Evolutionary conservation across 768 basidiomycete genomes (phyloP).

Genomic region (Psilocybe tampanensis): DNA sequence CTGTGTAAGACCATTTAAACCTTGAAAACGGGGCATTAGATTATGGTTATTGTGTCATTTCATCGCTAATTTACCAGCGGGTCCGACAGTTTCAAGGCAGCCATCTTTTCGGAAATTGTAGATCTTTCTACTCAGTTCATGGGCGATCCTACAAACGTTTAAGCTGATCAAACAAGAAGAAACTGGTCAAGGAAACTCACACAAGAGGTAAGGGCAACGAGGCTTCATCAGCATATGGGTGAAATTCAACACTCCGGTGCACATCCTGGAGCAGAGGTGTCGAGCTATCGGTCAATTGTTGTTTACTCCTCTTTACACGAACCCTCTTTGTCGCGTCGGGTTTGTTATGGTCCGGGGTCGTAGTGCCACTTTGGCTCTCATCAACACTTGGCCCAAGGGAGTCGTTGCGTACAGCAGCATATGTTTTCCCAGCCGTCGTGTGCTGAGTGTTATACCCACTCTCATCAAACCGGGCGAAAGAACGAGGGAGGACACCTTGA

Average conservation of each 20-base stretch:
- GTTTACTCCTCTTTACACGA: slow-evolving; percentile 72
- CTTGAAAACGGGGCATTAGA: slow-evolving; percentile 32
- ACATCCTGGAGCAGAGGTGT: slow-evolving; percentile 67
- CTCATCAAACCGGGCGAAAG: slow-evolving; percentile 53
- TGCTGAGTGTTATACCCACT: slow-evolving; percentile 38
- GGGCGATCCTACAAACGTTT: slow-evolving; percentile 60
- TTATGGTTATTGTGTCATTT: neutral
- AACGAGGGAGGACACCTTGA: slow-evolving; percentile 62
- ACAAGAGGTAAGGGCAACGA: slow-evolving; percentile 83
- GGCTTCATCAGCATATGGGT: slow-evolving; percentile 54
- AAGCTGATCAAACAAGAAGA: neutral
- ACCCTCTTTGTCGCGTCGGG: slow-evolving; percentile 69
- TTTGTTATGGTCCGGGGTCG: slow-evolving; percentile 33
- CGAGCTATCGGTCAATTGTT: slow-evolving; percentile 41
- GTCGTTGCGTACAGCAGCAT: slow-evolving; percentile 41
- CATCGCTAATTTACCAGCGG: slow-evolving; percentile 58
- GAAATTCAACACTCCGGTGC: slow-evolving; percentile 62
- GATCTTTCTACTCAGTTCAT: slow-evolving; percentile 71
- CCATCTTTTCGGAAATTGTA: slow-evolving; percentile 81
- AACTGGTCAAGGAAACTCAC: slow-evolving; percentile 38
- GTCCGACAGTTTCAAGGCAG: slow-evolving; percentile 86
- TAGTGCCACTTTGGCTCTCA: slow-evolving; percentile 33
- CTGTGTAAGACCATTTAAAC: slow-evolving; percentile 75
- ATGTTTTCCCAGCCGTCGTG: slow-evolving; percentile 34
- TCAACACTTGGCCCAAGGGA: slow-evolving; percentile 29